phyloP scores from a whole-genome alignment of 176 grass and related monocot species.

The Eragrostis curvula region DNA sequence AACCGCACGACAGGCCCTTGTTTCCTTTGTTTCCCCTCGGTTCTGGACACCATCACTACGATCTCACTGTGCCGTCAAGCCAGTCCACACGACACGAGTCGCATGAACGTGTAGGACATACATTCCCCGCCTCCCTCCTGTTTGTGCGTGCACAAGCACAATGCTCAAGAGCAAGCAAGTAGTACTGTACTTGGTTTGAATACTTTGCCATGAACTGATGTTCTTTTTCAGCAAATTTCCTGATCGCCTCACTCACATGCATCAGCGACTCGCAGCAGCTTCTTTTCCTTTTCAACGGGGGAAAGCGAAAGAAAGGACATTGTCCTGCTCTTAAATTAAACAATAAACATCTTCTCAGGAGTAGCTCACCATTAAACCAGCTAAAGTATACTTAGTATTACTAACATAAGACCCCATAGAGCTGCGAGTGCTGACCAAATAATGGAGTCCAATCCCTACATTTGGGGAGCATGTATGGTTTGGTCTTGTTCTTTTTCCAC shows the following conservation, averaged over 20 bases:
- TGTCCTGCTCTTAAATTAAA: not conserved
- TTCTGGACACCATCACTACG: not conserved
- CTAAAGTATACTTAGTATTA: not conserved
- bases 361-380: not conserved
- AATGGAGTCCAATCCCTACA: not conserved
- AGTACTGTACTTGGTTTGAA: constrained; percentile 32
- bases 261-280: not conserved
- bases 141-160: too few relatives aligned
- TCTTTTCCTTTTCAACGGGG: not conserved
- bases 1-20: not conserved
- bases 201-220: constrained; percentile 15
- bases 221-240: not conserved
- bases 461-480: not conserved
- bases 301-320: not conserved
- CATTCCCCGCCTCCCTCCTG: too few relatives aligned
- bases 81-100: not conserved
- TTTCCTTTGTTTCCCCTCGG: too few relatives aligned
- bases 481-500: not conserved
- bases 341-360: not conserved
- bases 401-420: not conserved
- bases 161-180: not conserved
- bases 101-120: too few relatives aligned
- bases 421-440: not conserved
- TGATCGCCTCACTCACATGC: constrained; percentile 43
- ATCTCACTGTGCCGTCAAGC: not conserved